Base-by-base conservation (phyloP, 805 yeast species). In the Yamadazyma takamatsuzukensis region DNA sequence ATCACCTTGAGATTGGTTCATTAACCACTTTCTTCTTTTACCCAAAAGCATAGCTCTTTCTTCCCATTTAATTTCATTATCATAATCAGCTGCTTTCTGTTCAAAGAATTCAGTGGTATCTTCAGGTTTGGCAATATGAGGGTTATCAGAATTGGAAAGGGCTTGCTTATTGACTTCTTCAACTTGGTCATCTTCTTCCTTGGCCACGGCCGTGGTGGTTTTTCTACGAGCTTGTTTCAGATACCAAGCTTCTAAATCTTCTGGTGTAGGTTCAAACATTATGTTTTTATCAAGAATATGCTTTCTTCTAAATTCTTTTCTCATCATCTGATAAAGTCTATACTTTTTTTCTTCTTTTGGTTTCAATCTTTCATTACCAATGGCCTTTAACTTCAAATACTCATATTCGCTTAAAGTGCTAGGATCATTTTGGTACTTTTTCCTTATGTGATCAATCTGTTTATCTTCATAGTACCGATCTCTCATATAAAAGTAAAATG, bases 71-170 rank as follows among this genome's bases (percentile, higher is more conserved):
- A 90, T 83, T 36, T 79, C 89, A 23, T 69, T 66, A 53, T 90
- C 98, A 54, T 90, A 90, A 4, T 76, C 82, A 11, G 64, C 72
- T 0, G 97, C 97, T 43, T 84, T 76, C 2, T 60, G 59, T 44
- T 90, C 89, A 53, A 83, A 87, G 49, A 84, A 81, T 8, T 66
- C 70, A 1, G 95, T 85, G 6, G 96, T 83, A 53, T 90, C 96
- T 48, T 77, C 74, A 1, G 94, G 71, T 4, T 83, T 81, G 30
- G 81, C 68, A 25, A 85, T 77, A 32, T 48, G 33, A 4, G 65
- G 60, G 29, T 68, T 61, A 17, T 61, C 59, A 19, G 54, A 53
- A 25, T 60, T 76, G 26, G 68, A 49, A 7, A 59, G 53, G 7
- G 51, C 45, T 15, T 10, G 36, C 11, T 18, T 37, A 44, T 29